phyloP scores from a whole-genome alignment of 2,329 filamentous ascomycete species.

The Verticillium dahliae region DNA sequence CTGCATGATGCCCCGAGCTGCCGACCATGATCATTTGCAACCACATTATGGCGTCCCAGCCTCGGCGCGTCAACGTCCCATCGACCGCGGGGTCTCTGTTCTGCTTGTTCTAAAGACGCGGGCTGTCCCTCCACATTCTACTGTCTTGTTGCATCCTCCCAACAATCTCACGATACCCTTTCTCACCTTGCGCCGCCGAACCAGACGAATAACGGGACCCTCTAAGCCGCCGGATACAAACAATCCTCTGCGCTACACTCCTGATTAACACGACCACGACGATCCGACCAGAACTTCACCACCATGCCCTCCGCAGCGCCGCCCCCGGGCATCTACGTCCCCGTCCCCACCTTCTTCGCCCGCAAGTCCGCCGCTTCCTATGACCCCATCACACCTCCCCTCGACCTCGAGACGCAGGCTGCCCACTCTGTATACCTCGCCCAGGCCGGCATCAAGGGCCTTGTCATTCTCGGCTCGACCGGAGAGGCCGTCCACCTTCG shows the following conservation, averaged over 20 bases:
- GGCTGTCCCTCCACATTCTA: background rate
- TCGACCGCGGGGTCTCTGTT: background rate
- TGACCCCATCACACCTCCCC: slow-evolving; percentile 36
- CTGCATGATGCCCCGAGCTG: slow-evolving; percentile 1
- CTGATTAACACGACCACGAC: background rate
- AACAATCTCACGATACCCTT: background rate
- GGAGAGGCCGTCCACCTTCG: slow-evolving; percentile 59
- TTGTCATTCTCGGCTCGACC: slow-evolving; percentile 58
- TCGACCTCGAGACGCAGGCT: slow-evolving; percentile 53
- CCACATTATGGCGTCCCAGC: background rate
- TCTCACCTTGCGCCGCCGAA: background rate
- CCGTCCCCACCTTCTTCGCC: slow-evolving; percentile 59
- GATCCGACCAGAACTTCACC: background rate
- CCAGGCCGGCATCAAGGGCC: slow-evolving; percentile 50
- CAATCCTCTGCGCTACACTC: background rate
- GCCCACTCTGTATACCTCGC: slow-evolving; percentile 55
- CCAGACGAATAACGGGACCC: background rate
- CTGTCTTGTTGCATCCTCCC: background rate
- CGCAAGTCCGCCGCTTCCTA: slow-evolving; percentile 32
- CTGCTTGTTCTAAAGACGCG: background rate
- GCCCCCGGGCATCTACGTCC: slow-evolving; percentile 51
- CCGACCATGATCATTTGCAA: background rate
- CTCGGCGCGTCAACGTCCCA: background rate
- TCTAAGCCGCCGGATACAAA: background rate
- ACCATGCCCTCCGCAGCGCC: slow-evolving; percentile 25